Evolutionary conservation across 225 moss, liverwort and hornwort species (phyloP).

Genomic region (Sphagnum contortum): DNA sequence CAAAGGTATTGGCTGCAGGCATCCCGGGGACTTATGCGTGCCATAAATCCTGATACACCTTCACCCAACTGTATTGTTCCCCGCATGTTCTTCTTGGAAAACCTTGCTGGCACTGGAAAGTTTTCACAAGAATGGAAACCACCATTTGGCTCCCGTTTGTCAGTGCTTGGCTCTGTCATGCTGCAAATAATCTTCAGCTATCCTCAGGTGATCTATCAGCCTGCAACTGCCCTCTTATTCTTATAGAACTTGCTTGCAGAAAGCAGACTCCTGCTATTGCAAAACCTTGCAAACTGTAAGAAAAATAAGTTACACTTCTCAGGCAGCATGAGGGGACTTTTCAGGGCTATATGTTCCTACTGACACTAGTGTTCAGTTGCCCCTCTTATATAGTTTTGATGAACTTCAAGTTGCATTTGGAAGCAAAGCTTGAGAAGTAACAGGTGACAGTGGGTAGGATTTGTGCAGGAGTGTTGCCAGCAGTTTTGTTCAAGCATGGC

Average conservation of each 20-base stretch:
- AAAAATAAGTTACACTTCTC: no score
- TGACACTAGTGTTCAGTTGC: no score
- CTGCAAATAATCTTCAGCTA: slow-evolving; percentile 82
- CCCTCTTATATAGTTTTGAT: no score
- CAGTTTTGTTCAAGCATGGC: slow-evolving; percentile 94
- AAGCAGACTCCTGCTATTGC: no score
- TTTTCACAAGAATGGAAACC: slow-evolving; percentile 56
- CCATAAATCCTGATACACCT: slow-evolving; percentile 60
- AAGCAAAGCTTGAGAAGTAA: no score
- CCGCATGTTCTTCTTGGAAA: slow-evolving; percentile 78
- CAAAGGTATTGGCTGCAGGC: slow-evolving; percentile 27
- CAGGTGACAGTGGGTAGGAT: background rate
- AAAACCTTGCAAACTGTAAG: no score
- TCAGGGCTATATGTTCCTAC: no score
- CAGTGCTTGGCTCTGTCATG: slow-evolving; percentile 82
- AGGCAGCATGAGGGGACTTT: no score
- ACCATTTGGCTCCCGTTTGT: slow-evolving; percentile 66
- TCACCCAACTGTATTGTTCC: slow-evolving; percentile 64
- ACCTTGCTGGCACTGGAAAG: slow-evolving; percentile 49
- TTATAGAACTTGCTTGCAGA: background rate
- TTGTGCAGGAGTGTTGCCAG: slow-evolving; percentile 84
- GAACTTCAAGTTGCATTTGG: no score
- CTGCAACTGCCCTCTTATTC: no score
- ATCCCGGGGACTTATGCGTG: slow-evolving; percentile 67
- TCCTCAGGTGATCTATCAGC: slow-evolving; percentile 51